These are phyloP conservation scores for Globisporangium acanthophoron DNA, from an alignment of 352 stramenopile genomes.

Conservation along the genomic window DNA sequence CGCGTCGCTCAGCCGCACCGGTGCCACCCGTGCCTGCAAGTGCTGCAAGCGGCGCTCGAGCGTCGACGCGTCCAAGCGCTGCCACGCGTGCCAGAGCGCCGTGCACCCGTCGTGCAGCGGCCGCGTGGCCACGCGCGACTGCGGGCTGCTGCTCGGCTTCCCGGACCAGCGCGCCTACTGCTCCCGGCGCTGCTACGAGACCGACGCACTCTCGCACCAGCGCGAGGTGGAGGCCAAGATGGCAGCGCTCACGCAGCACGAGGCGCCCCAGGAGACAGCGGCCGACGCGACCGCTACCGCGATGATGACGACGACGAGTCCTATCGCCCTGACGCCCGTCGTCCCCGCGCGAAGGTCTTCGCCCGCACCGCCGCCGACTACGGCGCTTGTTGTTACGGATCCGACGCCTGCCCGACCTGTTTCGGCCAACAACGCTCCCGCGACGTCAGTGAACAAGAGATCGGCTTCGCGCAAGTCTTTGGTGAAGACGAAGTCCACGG, in stretches of 20 bases:
- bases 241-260: neutral
- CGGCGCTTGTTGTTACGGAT: no score
- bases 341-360: no score
- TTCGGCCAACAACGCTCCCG: no score
- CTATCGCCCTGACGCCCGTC: no score
- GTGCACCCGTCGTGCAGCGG: slow-evolving; percentile 33
- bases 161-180: slow-evolving; percentile 23
- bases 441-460: no score
- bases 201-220: slow-evolving; percentile 12
- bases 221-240: no score
- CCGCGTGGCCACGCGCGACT: slow-evolving; percentile 30
- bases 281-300: no score
- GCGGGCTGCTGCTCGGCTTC: slow-evolving; percentile 30
- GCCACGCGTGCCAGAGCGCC: slow-evolving; percentile 25
- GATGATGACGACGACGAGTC: no score
- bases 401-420: no score
- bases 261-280: neutral
- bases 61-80: slow-evolving; percentile 29
- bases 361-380: no score
- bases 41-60: neutral
- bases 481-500: no score
- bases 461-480: no score
- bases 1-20: neutral
- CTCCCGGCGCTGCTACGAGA: slow-evolving; percentile 38
- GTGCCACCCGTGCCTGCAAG: neutral